Evolutionary conservation across 257 asterid species (phyloP), one percentile per base, ranked within the genome.

Genomic region (Dorcoceras hygrometricum): DNA sequence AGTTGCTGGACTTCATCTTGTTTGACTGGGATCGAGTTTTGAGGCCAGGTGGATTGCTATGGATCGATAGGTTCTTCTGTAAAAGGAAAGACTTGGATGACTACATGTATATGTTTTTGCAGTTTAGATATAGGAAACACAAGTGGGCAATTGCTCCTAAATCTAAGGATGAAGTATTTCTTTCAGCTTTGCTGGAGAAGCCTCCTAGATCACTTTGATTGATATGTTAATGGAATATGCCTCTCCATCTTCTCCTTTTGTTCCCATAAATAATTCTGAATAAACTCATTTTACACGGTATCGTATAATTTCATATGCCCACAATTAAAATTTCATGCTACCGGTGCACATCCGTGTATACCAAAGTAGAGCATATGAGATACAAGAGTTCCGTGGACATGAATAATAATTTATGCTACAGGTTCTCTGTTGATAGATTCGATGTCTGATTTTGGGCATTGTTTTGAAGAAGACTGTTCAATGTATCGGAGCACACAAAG

Each of bases 61-160:
- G 84, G 86, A 84, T 92, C 29, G 96, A 89, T 48, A 72, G 88
- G 23, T 92, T 92, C 79, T 89, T 92, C 20, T 78, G 83, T 66
- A 78, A 68, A 22, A 81, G 86, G 67, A 81, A 74, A 50, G 80
- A 78, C 73, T 71, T 46, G 54, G 54, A 46, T 46, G 8, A 46
- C 2, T 46, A 16, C 54, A 46, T 46, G 54, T 46, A 46, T 16
- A 46, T 46, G 54, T 46, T 46, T 18, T 16, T 46, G 54, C 54
- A 46, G 54, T 46, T 46, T 16, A 46, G 54, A 46, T 46, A 46
- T 18, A 16, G 8, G 54, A 46, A 46, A 18, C 54, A 46, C 22
- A 46, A 14, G 18, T 18, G 54, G 54, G 8, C 54, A 0, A 16
- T 46, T 18, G 20, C 54, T 16, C 54, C 54, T 5, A 16, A 46